Base-by-base conservation (phyloP, 2,329 filamentous ascomycete genomes). In the Ilyonectria robusta region DNA sequence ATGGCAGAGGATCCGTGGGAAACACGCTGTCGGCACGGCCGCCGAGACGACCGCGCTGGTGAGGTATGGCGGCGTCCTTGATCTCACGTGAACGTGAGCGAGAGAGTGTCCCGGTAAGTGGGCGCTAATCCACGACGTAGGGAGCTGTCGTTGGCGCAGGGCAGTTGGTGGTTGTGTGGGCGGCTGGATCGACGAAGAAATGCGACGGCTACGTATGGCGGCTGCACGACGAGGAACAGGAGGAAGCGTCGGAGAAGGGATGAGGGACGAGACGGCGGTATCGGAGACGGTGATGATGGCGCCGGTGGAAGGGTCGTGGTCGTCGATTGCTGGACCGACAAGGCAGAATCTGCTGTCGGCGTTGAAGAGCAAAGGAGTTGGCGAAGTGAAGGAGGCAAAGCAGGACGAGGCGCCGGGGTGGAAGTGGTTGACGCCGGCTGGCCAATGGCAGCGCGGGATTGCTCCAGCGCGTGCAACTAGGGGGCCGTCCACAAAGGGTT, bases 1-100 rank as follows among this genome's bases (percentile, higher is more conserved):
- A 78, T 77, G 81, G 78, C 81, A 82, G 79, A 71, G 85, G 81
- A 85, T 84, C 84, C 85, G 84, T 86, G 79, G 83, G 82, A 80
- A 80, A 76, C 77, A 80, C 71, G 72, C 70, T 72, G 76, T 72
- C 73, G 78, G 79, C 81, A 82, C 83, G 79, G 80, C 83, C 82
- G 84, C 79, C 78, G 79, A 75, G 75, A 84, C 81, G 83, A 84
- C 83, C 80, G 82, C 83, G 81, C 77, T 76, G 71, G 67, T 66
- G 68, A 70, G 65, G 56, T 73, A 75, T 76, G 72, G 73, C 68
- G 75, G 69, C 56, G 72, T 74, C 58, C 65, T 68, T 67, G 56
- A 57, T 58, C 61, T 75, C 71, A 72, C 71, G 68, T 66, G 56
- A 62, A 71, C 62, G 74, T 72, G 70, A 74, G 72, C 59, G 53